Base-by-base conservation (phyloP, 495 filamentous ascomycete genomes). In the Daldinia caldariorum region DNA sequence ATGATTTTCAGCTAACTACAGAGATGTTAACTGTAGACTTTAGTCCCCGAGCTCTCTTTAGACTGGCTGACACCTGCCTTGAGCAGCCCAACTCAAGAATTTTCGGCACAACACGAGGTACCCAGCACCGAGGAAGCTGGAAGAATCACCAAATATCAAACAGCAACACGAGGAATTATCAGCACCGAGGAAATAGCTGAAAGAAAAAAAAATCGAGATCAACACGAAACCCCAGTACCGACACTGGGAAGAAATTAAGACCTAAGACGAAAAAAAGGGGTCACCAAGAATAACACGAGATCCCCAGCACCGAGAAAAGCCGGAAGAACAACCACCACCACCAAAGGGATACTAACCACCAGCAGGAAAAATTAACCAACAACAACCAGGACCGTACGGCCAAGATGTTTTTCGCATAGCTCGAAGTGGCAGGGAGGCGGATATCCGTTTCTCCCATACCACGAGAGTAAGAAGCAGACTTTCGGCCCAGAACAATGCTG, bases 161-260 rank as follows among this genome's bases (percentile, higher is more conserved):
- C n/a, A 22, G 8, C 43, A 18, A 47, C 6, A 47, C 43, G 43
- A 47, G 18, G 43, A 0, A 47, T 18, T 18, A 47, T 18, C 43
- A 47, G 43, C 43, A 47, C 18, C 43, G 43, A 47, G 43, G 16
- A 47, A 26, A 26, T n/a, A 10, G 43, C 43, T 47, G 43, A 47
- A 39, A 12, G 10, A 39, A 4, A 39, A 39, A 37, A 37, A 37
- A 37, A 7, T 12, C 10, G 34, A 37, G 6, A 26, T 26, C 26
- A 5, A 37, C 34, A 37, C n/a, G n/a, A 45, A 45, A 12, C n/a
- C 16, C 41, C 3, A 45, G 41, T 3, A 26, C 26, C 26, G 26
- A 26, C 26, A 26, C 26, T 26, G 26, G 26, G 26, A 26, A 26
- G 41, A 45, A 8, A 37, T 8, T 1, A 37, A 37, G 6, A 37